phyloP scores from a whole-genome alignment of 352 stramenopile species.

The Phytophthora cactorum region DNA sequence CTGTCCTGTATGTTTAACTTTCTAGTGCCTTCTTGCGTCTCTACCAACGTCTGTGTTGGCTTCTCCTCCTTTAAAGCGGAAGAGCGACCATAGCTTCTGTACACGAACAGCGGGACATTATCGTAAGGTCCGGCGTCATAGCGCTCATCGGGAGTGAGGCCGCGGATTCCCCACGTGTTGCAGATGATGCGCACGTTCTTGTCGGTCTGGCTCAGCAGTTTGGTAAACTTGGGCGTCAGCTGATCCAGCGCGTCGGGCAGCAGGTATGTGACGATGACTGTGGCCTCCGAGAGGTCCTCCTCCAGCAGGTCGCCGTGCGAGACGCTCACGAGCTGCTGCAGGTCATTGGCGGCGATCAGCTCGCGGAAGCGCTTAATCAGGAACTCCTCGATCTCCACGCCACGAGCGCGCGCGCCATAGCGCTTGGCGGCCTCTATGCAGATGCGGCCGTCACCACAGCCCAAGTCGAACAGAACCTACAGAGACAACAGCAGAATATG shows the following conservation, averaged over 20 bases:
- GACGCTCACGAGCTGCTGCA: constrained; percentile 53
- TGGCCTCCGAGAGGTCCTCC: constrained; percentile 56
- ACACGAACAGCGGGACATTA: constrained; percentile 63
- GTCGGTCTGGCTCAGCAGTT: constrained; percentile 37
- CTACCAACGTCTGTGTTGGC: constrained; percentile 14
- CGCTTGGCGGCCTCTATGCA: constrained; percentile 57
- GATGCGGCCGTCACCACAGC: constrained; percentile 64
- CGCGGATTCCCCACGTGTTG: constrained; percentile 67
- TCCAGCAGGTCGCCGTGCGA: constrained; percentile 56
- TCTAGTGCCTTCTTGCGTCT: constrained; percentile 2
- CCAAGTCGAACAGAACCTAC: constrained; percentile 61
- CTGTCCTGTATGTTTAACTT: constrained; percentile 1
- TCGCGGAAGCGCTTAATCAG: constrained; percentile 55
- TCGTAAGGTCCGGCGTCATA: constrained; percentile 45
- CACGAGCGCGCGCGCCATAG: constrained; percentile 49
- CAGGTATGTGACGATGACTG: constrained; percentile 67
- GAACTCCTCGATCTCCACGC: constrained; percentile 65
- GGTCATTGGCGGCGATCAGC: constrained; percentile 38
- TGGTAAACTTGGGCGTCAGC: constrained; percentile 46
- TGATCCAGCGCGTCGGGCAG: constrained; percentile 57
- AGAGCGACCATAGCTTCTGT: constrained; percentile 32
- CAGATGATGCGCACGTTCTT: constrained; percentile 61
- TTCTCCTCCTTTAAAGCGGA: constrained; percentile 2
- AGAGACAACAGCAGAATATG: not conserved
- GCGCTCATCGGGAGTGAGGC: constrained; percentile 37